Percentiles rank a stretch among this genome's conserved stretches.
These are phyloP conservation scores for Neonothopanus nambi DNA, from an alignment of 1,284 basidiomycete species.

Conservation along the genomic window DNA sequence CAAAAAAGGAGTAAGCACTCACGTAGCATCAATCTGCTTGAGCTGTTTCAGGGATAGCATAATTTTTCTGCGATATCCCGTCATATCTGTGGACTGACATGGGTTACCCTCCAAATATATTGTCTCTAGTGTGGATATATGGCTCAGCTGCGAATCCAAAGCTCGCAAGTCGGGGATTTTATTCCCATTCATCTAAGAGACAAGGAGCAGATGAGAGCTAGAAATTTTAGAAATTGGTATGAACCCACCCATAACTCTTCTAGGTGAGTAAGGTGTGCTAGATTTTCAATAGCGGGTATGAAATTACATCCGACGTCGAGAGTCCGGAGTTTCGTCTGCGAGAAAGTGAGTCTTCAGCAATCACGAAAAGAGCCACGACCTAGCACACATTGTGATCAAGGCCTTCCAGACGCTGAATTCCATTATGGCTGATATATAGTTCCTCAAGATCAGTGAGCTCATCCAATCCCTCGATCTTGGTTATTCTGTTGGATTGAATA, in stretches of 20 bases:
- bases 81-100: constrained; percentile 77
- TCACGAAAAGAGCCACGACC: not conserved
- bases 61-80: constrained; percentile 87
- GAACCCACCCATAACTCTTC: constrained; percentile 91
- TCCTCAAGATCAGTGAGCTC: constrained; percentile 79
- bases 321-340: constrained; percentile 76
- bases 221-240: not conserved
- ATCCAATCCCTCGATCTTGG: constrained; percentile 82
- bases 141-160: constrained; percentile 74
- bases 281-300: constrained; percentile 75
- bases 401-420: constrained; percentile 83
- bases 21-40: constrained; percentile 95
- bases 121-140: constrained; percentile 75
- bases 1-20: constrained; percentile 36
- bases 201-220: not conserved
- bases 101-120: constrained; percentile 97
- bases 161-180: constrained; percentile 69
- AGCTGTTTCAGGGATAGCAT: constrained; percentile 88
- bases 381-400: constrained; percentile 76
- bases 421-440: constrained; percentile 94
- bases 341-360: constrained; percentile 3
- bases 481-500: constrained; percentile 93
- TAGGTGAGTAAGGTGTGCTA: constrained; percentile 74
- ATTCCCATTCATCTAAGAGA: constrained; percentile 82
- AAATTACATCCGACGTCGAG: constrained; percentile 90